Base-by-base conservation (phyloP, 441 rosid species). In the Pelargonium australe region DNA sequence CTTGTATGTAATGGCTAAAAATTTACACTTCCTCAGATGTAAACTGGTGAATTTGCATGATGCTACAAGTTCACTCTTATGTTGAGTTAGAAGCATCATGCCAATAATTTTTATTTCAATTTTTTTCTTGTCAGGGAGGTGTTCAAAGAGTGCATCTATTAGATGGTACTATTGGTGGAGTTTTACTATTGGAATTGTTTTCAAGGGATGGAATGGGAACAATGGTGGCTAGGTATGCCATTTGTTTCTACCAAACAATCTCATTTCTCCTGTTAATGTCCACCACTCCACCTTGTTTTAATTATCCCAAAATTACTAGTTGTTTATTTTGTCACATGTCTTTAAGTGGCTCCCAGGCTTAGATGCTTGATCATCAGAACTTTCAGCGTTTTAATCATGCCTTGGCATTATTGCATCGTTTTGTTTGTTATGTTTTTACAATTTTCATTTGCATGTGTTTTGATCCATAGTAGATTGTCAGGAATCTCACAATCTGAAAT, bases 121-220 rank as follows among this genome's bases (percentile, higher is more conserved):
- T 10, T 62, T 70, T 55, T 23, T 16, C 72, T 77, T 77, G 68
- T 72, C 85, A 92, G 96, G 95, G 97, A 74, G 98, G 98, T 66
- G 97, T 94, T 63, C 89, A 89, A 72, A 88, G 98, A 81, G 98
- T 94, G 75, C 98, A 94, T 82, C 86, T 94, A 77, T 75, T 91
- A 72, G 95, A 94, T 81, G 98, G 98, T 70, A 94, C 97, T 68
- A 83, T 89, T 72, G 82, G 93, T 68, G 98, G 98, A 60, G 97
- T 92, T 69, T 77, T 94, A 53, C 78, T 94, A 68, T 76, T 94
- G 78, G 99, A 94, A 78, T 85, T 94, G 68, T 91, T 94, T 71
- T 90, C 91, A 82, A 87, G 99, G 81, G 99, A 94, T 76, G 99
- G 99, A 58, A 84, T 91, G 91, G 98, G 98, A 73, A 94, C 98